Base-by-base conservation (phyloP, 129 eudicot species). In the Flaveria ramosissima region DNA sequence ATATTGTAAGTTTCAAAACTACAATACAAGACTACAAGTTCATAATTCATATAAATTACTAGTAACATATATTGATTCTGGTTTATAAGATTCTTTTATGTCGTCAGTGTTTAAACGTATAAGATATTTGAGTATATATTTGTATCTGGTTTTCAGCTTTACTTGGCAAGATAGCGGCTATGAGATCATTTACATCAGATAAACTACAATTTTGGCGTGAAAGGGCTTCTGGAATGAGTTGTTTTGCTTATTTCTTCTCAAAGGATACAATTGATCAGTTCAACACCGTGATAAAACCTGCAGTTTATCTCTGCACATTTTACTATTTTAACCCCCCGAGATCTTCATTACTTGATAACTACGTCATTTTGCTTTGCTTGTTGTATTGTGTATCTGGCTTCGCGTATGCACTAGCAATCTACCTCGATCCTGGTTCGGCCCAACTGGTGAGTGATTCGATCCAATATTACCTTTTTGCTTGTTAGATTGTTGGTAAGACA, bases 191-290 rank as follows among this genome's bases (percentile, higher is more conserved):
- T 84, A 77, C 96, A 43, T 77, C 84, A 43, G 99, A 95, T 76
- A 95, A 89, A 78, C 61, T 95, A 76, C 94, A 95, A 77, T 95
- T 91, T 81, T 95, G 96, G 96, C 85, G 97, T 53, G 99, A 95
- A 75, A 88, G 99, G 57, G 92, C 91, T 71, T 95, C 99, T 20
- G 99, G 99, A 76, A 95, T 92, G 82, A 95, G 99, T 89, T 91
- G 99, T 79, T 80, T 86, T 75, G 99, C 99, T 3, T 88, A 91
- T 74, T 95, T 91, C 66, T 88, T 92, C 23, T 87, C 99, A 26
- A 95, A 95, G 79, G 99, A 95, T 52, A 89, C 99, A 56, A 52
- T 95, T 6, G 99, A 95, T 79, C 97, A 89, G 39, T 95, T 95
- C 76, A 86, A 82, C 83, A 92, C 96, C 19, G 19, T 95, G 14